A percentile compares a stretch with the other conserved stretches of the same genome.
These are phyloP conservation scores for Bjerkandera adusta DNA, from an alignment of 1,284 basidiomycete species.

Conservation along the genomic window DNA sequence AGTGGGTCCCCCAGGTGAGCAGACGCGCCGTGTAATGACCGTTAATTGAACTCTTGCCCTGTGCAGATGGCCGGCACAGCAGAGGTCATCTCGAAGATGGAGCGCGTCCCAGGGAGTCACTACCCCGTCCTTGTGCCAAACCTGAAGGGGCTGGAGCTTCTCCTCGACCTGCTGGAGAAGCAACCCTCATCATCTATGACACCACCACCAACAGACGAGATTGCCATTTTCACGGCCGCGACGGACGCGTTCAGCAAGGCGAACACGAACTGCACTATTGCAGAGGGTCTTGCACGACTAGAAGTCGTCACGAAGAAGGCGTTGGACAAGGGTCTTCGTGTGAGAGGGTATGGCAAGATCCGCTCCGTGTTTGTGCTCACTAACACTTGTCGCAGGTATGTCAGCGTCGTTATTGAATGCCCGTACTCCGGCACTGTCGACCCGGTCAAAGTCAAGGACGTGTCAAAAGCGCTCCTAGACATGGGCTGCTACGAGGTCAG, in stretches of 20 bases:
- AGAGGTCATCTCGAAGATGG: slow-evolving; percentile 62
- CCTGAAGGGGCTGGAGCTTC: slow-evolving; percentile 69
- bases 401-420: slow-evolving; percentile 82
- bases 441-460: slow-evolving; percentile 62
- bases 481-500: slow-evolving; percentile 97
- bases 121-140: slow-evolving; percentile 91
- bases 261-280: slow-evolving; percentile 80
- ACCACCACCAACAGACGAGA: slow-evolving; percentile 68
- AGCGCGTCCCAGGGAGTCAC: slow-evolving; percentile 52
- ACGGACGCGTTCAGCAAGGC: slow-evolving; percentile 86
- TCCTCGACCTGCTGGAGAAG: slow-evolving; percentile 51
- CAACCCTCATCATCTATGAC: slow-evolving; percentile 30
- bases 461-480: slow-evolving; percentile 70
- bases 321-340: slow-evolving; percentile 58
- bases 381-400: slow-evolving; percentile 59
- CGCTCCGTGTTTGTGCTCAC: not conserved
- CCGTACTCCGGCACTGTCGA: slow-evolving; percentile 85
- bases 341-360: slow-evolving; percentile 44
- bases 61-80: slow-evolving; percentile 87
- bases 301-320: slow-evolving; percentile 66
- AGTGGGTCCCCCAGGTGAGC: slow-evolving; percentile 87
- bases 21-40: not conserved
- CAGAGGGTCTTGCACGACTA: slow-evolving; percentile 70
- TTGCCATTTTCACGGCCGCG: slow-evolving; percentile 88
- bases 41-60: not conserved